Conservation (phyloP, 805 yeast species). For the Kodamaea nitidulidarum region DNA sequence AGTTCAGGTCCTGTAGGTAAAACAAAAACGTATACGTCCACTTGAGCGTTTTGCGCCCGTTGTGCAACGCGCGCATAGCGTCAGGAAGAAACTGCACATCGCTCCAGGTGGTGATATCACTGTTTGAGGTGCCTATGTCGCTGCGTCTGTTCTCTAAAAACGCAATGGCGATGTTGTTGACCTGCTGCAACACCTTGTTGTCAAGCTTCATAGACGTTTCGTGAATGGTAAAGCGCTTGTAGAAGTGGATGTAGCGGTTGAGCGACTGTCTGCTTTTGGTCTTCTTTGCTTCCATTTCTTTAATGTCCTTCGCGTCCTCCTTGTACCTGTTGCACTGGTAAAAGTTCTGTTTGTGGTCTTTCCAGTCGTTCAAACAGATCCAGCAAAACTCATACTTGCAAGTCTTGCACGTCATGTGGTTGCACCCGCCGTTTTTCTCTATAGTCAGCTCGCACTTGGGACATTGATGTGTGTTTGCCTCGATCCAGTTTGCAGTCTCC, state of each 20-base stretch:
- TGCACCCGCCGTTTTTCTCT: constrained; percentile 95
- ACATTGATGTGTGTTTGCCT: constrained; percentile 79
- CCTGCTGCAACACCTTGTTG: constrained; percentile 53
- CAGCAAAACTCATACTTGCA: constrained; percentile 86
- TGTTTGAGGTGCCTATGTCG: constrained; percentile 19
- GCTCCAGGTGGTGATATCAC: constrained; percentile 58
- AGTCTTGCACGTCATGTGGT: constrained; percentile 86
- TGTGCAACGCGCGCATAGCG: constrained; percentile 58
- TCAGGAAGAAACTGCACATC: constrained; percentile 82
- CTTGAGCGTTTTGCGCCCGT: constrained; percentile 72
- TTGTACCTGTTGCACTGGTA: constrained; percentile 59
- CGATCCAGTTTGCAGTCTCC: constrained; percentile 84
- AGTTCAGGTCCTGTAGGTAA: constrained; percentile 52
- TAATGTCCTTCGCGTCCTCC: constrained; percentile 38
- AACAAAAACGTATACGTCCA: constrained; percentile 89
- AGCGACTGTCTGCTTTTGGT: constrained; percentile 47
- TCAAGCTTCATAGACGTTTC: constrained; percentile 75
- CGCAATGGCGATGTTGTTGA: constrained; percentile 58
- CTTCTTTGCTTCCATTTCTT: constrained; percentile 40
- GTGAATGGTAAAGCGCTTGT: constrained; percentile 69
- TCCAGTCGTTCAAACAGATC: constrained; percentile 84
- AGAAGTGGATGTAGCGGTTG: constrained; percentile 69
- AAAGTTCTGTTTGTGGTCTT: constrained; percentile 55
- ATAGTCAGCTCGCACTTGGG: constrained; percentile 77
- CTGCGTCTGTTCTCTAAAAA: constrained; percentile 56